phyloP scores from a whole-genome alignment of 78 protist genomes.

The Isochrysis galbana region DNA sequence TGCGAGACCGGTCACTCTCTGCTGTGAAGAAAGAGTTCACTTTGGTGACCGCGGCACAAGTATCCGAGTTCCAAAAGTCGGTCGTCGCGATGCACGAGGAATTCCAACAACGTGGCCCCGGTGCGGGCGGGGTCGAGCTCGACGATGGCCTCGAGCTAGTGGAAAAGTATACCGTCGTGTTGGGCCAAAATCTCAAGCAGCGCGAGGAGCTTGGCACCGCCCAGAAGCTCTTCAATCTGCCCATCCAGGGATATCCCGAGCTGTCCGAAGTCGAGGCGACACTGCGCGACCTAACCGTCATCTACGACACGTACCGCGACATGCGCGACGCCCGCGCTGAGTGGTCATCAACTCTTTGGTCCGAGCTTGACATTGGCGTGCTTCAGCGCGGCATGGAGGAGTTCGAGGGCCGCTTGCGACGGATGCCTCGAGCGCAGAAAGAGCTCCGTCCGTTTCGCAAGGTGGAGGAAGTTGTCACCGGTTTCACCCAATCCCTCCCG shows the following conservation, averaged over 20 bases:
- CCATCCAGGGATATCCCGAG: conserved; percentile 58
- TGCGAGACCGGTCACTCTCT: conserved; percentile 40
- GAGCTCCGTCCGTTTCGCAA: neutral
- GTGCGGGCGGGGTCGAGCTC: conserved; percentile 45
- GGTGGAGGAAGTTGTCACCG: conserved; percentile 43
- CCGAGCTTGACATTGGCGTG: conserved; percentile 62
- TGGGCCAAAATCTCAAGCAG: neutral
- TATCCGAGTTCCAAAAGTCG: neutral
- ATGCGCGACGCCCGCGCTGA: neutral
- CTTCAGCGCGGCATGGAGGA: conserved; percentile 54
- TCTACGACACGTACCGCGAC: conserved; percentile 62
- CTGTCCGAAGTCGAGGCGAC: conserved; percentile 43
- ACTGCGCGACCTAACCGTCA: neutral
- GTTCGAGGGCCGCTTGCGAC: neutral
- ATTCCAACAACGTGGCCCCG: conserved; percentile 47
- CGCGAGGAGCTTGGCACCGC: conserved; percentile 64
- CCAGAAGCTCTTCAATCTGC: conserved; percentile 72
- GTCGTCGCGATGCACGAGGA: neutral
- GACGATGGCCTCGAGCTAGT: conserved; percentile 64
- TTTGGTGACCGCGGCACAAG: conserved; percentile 54
- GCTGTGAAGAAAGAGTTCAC: conserved; percentile 61
- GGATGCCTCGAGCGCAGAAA: conserved; percentile 35
- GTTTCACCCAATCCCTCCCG: conserved; percentile 74
- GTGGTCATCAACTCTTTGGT: conserved; percentile 77
- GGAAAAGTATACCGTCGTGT: conserved; percentile 12